Evolutionary conservation across 2,329 filamentous ascomycete species (phyloP).

Genomic region (Anthostomella pinea): DNA sequence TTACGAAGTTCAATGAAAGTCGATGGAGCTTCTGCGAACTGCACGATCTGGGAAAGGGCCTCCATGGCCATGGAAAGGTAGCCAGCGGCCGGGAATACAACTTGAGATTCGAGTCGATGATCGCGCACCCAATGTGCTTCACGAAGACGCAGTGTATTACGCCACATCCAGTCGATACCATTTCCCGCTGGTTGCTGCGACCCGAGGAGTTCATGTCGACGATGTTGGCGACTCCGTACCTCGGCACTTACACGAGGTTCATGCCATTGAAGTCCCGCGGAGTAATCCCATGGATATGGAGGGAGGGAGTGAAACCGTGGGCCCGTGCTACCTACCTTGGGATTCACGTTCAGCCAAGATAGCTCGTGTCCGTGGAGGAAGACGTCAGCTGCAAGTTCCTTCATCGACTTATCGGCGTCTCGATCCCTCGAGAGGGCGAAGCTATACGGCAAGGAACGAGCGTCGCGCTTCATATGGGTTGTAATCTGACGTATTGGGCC

Average conservation of each 20-base stretch:
- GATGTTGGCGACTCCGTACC: slow-evolving; percentile 4
- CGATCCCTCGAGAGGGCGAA: slow-evolving; percentile 3
- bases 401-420: slow-evolving; percentile 2
- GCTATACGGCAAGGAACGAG: not conserved
- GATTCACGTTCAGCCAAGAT: too few species aligned
- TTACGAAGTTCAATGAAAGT: too few species aligned
- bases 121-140: slow-evolving; percentile 17
- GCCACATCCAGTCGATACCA: slow-evolving; percentile 16
- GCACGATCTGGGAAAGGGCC: slow-evolving; percentile 20
- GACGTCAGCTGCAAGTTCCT: slow-evolving; percentile 6
- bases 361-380: slow-evolving; percentile 5
- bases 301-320: slow-evolving; percentile 12
- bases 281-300: slow-evolving; percentile 38
- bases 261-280: slow-evolving; percentile 2
- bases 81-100: slow-evolving; percentile 18
- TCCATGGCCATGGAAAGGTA: slow-evolving; percentile 18
- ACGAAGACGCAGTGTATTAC: slow-evolving; percentile 11
- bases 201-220: slow-evolving; percentile 1
- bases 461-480: slow-evolving; percentile 7
- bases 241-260: slow-evolving; percentile 13
- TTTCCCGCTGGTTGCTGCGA: slow-evolving; percentile 5
- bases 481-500: slow-evolving; percentile 31
- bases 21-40: slow-evolving; percentile 12
- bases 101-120: slow-evolving; percentile 16
- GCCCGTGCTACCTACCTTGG: too few species aligned